Evolutionary conservation across 2,329 filamentous ascomycete genomes (phyloP).

Genomic region (Xenoacremonium recifei): DNA sequence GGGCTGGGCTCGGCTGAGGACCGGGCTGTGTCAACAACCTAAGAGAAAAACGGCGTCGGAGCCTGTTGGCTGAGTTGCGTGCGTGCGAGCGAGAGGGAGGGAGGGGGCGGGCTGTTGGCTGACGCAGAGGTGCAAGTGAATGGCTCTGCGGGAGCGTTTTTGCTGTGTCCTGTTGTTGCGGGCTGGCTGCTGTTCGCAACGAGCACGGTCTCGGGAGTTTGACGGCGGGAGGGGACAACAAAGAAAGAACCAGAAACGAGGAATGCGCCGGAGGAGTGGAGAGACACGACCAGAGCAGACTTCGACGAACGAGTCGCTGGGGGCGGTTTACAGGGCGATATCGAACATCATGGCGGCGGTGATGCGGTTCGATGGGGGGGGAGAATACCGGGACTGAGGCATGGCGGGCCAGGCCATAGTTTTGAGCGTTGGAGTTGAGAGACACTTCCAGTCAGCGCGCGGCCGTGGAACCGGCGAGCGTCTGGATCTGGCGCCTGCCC

Average conservation of each 20-base stretch:
- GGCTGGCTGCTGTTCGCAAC: no score
- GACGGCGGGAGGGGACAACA: neutral
- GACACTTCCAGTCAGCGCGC: neutral
- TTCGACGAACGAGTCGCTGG: slow-evolving; percentile 54
- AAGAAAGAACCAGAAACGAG: slow-evolving; percentile 18
- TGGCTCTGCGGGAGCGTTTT: slow-evolving; percentile 45
- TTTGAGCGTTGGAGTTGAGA: slow-evolving; percentile 29
- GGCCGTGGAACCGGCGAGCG: slow-evolving; percentile 8
- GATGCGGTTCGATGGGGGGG: slow-evolving; percentile 48
- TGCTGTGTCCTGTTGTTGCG: no score
- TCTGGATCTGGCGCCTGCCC: slow-evolving; percentile 21
- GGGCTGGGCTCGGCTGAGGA: slow-evolving; percentile 19
- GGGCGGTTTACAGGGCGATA: slow-evolving; percentile 48
- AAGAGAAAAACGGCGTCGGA: neutral
- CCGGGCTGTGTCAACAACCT: neutral
- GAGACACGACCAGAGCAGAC: slow-evolving; percentile 49
- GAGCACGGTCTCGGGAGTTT: slow-evolving; percentile 11
- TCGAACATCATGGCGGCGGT: slow-evolving; percentile 53
- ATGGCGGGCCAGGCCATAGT: slow-evolving; percentile 34
- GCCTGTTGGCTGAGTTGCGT: no score
- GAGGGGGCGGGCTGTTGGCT: neutral
- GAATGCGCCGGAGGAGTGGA: slow-evolving; percentile 37
- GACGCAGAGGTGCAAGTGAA: slow-evolving; percentile 52
- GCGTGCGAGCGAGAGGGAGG: no score
- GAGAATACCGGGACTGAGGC: slow-evolving; percentile 27